A percentile compares a stretch with the other conserved stretches of the same genome.
These are phyloP conservation scores for Colletotrichum sp. DNA, from an alignment of 2,329 filamentous ascomycete genomes.

Conservation along the genomic window DNA sequence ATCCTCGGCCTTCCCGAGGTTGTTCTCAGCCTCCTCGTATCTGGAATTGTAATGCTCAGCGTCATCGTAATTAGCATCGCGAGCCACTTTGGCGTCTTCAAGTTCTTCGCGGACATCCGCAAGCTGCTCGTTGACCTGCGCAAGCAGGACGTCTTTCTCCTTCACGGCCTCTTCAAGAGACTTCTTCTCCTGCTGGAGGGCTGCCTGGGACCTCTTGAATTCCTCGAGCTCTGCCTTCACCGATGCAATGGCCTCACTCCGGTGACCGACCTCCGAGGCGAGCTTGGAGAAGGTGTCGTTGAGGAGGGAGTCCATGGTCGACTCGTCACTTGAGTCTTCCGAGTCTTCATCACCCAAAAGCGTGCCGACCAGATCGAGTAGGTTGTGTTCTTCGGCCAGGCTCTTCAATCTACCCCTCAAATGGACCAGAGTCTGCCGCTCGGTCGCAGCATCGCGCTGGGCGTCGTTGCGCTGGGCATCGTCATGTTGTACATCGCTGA, in stretches of 20 bases:
- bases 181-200: not conserved
- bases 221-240: not conserved
- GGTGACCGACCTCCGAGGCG: not conserved
- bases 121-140: not conserved
- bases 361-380: not conserved
- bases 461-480: not conserved
- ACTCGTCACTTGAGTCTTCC: not conserved
- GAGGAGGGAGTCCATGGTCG: not conserved
- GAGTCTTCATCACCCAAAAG: not conserved
- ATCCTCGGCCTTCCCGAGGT: not conserved
- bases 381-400: not conserved
- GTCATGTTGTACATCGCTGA: not conserved
- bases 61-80: not conserved
- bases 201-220: not conserved
- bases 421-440: not conserved
- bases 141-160: not conserved
- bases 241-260: not conserved
- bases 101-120: not conserved
- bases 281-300: not conserved
- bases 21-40: not conserved
- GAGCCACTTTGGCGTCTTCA: not conserved
- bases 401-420: not conserved
- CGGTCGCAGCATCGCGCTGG: not conserved
- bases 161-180: not conserved
- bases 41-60: not conserved